Conservation (phyloP, 2,329 filamentous ascomycete species). For the Sclerotinia sclerotiorum region DNA sequence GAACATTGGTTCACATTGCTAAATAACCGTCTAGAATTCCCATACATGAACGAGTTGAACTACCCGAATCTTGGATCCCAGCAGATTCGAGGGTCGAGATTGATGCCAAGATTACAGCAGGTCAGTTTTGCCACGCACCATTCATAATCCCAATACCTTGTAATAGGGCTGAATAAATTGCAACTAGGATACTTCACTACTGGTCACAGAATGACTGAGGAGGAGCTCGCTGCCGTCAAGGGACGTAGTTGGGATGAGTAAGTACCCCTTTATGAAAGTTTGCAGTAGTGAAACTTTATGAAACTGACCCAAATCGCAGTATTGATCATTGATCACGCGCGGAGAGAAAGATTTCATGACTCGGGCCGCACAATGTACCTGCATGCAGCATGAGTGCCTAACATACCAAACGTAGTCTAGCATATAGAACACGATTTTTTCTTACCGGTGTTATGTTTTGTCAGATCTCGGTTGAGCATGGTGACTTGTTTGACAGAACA, state of each 20-base stretch:
- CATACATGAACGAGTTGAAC: slow-evolving; percentile 85
- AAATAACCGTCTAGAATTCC: slow-evolving; percentile 59
- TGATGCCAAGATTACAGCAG: slow-evolving; percentile 96
- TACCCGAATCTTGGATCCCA: slow-evolving; percentile 91
- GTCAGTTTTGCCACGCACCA: slow-evolving; percentile 46
- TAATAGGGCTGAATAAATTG: slow-evolving; percentile 40
- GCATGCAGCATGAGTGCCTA: slow-evolving; percentile 25
- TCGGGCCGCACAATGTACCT: slow-evolving; percentile 28
- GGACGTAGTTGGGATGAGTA: slow-evolving; percentile 89
- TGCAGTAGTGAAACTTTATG: slow-evolving; percentile 32
- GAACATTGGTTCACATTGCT: slow-evolving; percentile 18
- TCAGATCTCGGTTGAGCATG: slow-evolving; percentile 23
- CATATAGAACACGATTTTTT: slow-evolving; percentile 16
- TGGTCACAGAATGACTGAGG: slow-evolving; percentile 83
- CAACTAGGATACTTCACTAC: slow-evolving; percentile 72
- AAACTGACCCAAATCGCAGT: slow-evolving; percentile 36
- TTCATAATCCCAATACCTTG: slow-evolving; percentile 13
- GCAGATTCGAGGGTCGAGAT: slow-evolving; percentile 97
- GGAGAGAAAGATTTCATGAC: slow-evolving; percentile 22
- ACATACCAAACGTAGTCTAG: slow-evolving; percentile 23
- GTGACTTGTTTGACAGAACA: slow-evolving; percentile 23
- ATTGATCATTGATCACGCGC: slow-evolving; percentile 41
- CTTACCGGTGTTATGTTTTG: slow-evolving; percentile 3
- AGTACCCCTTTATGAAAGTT: slow-evolving; percentile 39
- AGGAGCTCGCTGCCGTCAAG: slow-evolving; percentile 81